Evolutionary conservation across 441 rosid genomes (phyloP).

Genomic region (Francoa sonchifolia): DNA sequence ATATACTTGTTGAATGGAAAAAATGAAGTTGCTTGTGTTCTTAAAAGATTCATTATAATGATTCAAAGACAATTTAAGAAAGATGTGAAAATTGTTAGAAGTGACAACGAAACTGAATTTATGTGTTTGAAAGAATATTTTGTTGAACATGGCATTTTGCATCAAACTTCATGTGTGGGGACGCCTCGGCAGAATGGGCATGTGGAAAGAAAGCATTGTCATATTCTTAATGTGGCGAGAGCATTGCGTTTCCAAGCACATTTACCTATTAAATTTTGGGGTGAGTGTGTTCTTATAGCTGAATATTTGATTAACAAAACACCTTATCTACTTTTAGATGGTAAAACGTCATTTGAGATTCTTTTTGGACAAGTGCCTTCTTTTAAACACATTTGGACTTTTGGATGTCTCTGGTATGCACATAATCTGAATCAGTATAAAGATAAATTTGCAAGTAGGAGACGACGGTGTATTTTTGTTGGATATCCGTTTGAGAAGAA

Average conservation of each 20-base stretch:
- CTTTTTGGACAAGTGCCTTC: background rate
- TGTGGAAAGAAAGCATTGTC: slow-evolving; percentile 1
- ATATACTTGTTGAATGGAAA: slow-evolving; percentile 8
- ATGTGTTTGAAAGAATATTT: background rate
- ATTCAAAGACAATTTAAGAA: background rate
- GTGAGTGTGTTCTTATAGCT: background rate
- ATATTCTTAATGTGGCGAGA: background rate
- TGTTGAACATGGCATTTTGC: background rate
- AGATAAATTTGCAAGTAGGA: background rate
- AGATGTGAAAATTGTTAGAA: background rate
- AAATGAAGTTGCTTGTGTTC: background rate
- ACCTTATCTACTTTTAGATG: background rate
- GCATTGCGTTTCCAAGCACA: background rate
- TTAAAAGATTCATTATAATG: background rate
- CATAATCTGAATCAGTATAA: background rate
- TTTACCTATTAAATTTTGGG: background rate
- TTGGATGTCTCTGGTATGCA: slow-evolving; percentile 1
- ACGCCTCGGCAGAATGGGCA: background rate
- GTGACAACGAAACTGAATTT: slow-evolving; percentile 11
- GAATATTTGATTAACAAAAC: background rate
- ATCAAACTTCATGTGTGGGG: background rate
- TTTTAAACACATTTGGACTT: background rate
- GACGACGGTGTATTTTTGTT: slow-evolving; percentile 1
- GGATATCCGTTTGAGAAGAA: slow-evolving; percentile 7
- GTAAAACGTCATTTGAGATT: background rate